A percentile compares a stretch with the other conserved stretches of the same genome.
These are phyloP conservation scores for Dactylonectria estremocensis DNA, from an alignment of 2,329 filamentous ascomycete genomes.

Conservation along the genomic window DNA sequence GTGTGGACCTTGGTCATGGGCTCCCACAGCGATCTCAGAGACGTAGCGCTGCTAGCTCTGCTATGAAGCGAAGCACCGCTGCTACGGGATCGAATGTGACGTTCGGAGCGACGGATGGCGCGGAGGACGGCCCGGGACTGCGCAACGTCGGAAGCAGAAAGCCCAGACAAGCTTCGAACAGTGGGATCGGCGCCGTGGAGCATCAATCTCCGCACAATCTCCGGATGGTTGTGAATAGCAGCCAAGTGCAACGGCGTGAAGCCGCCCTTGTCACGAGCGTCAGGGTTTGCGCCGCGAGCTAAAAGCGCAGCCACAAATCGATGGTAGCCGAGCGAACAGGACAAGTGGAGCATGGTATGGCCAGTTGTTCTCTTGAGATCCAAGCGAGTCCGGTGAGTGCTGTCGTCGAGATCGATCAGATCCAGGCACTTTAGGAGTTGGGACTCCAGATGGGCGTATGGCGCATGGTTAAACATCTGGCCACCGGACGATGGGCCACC, in stretches of 20 bases:
- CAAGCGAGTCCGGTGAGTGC: conserved; percentile 75
- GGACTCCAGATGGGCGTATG: conserved; percentile 71
- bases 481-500: conserved; percentile 60
- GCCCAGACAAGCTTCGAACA: conserved; percentile 78
- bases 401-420: conserved; percentile 84
- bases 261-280: conserved; percentile 82
- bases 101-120: conserved; percentile 73
- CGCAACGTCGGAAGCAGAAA: conserved; percentile 80
- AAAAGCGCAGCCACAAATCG: conserved; percentile 84
- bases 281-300: conserved; percentile 82
- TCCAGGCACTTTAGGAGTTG: conserved; percentile 83
- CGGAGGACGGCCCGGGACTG: conserved; percentile 75
- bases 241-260: conserved; percentile 89
- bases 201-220: conserved; percentile 83
- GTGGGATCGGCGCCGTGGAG: conserved; percentile 81
- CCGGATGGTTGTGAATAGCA: conserved; percentile 80
- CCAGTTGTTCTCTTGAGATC: conserved; percentile 77
- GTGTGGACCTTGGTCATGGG: conserved; percentile 57
- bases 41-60: conserved; percentile 77
- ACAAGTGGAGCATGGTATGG: conserved; percentile 86
- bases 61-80: conserved; percentile 75
- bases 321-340: conserved; percentile 81
- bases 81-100: conserved; percentile 77
- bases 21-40: conserved; percentile 78
- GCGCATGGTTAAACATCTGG: conserved; percentile 60